These are phyloP conservation scores for Ogataea hybrid DNA, from an alignment of 1,139 yeast species.

Conservation along the genomic window DNA sequence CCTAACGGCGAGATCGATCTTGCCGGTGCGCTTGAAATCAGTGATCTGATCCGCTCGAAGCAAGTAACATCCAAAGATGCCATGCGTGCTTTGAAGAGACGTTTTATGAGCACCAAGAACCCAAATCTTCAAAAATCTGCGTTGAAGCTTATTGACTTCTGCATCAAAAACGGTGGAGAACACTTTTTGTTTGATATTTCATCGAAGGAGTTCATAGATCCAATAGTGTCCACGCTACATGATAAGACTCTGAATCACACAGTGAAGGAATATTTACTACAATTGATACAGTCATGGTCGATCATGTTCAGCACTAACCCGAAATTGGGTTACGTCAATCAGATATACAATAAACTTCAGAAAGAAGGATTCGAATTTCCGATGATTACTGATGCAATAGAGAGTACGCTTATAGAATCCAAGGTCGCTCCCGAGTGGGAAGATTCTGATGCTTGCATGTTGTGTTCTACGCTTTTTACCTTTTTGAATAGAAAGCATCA, in stretches of 20 bases:
- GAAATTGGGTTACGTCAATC: conserved; percentile 64
- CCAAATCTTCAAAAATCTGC: conserved; percentile 79
- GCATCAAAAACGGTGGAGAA: conserved; percentile 90
- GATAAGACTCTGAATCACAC: conserved; percentile 44
- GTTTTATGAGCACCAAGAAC: conserved; percentile 55
- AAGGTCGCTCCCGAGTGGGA: conserved; percentile 98
- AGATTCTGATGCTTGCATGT: conserved; percentile 94
- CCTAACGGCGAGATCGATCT: conserved; percentile 92
- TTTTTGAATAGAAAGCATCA: conserved; percentile 91
- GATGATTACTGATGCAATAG: conserved; percentile 38
- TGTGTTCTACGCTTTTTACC: conserved; percentile 78
- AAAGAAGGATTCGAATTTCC: conserved; percentile 73
- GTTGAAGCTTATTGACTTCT: conserved; percentile 75
- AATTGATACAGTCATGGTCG: conserved; percentile 75
- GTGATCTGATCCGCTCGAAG: conserved; percentile 84
- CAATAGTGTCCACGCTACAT: conserved; percentile 45
- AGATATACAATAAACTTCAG: conserved; percentile 57
- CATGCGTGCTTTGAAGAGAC: conserved; percentile 76
- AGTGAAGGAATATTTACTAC: conserved; percentile 61
- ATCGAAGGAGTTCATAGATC: conserved; percentile 84
- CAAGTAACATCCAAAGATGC: conserved; percentile 81
- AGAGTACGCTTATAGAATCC: conserved; percentile 68
- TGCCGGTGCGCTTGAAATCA: conserved; percentile 76
- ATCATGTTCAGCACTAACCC: conserved; percentile 67
- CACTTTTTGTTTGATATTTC: conserved; percentile 81